Evolutionary conservation across 2,329 filamentous ascomycete species (phyloP).

Genomic region (Sporothrix brunneoviolacea): DNA sequence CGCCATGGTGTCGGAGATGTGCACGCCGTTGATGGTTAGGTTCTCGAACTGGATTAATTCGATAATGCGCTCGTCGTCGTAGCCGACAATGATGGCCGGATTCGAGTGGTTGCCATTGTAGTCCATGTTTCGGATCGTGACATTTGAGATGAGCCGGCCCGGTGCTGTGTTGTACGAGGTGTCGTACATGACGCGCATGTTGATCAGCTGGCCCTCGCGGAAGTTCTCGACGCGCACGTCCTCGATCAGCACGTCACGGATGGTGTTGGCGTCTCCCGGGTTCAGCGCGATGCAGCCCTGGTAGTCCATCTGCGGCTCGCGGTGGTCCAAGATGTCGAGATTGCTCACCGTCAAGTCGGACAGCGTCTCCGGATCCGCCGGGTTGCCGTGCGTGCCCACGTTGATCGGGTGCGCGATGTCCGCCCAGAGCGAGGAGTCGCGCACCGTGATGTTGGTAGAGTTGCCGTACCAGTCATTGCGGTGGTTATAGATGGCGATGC

Average conservation of each 20-base stretch:
- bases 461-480: neutral
- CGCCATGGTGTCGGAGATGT: neutral
- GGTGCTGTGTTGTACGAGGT: neutral
- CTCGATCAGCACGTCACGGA: neutral
- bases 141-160: neutral
- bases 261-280: neutral
- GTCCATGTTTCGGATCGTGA: neutral
- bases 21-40: neutral
- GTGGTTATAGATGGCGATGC: neutral
- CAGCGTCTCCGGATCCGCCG: no score
- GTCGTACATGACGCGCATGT: neutral
- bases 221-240: neutral
- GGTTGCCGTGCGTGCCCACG: no score
- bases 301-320: neutral
- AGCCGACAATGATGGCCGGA: neutral
- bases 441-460: neutral
- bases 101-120: neutral
- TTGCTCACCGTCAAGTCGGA: neutral
- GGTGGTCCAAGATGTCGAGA: neutral
- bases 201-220: neutral
- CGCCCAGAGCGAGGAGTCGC: neutral
- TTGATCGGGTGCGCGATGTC: no score
- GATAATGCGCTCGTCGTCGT: neutral
- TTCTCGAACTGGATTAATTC: neutral
- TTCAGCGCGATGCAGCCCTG: neutral